Conservation (phyloP, 805 yeast species). For the Candida coquimbonensis region DNA sequence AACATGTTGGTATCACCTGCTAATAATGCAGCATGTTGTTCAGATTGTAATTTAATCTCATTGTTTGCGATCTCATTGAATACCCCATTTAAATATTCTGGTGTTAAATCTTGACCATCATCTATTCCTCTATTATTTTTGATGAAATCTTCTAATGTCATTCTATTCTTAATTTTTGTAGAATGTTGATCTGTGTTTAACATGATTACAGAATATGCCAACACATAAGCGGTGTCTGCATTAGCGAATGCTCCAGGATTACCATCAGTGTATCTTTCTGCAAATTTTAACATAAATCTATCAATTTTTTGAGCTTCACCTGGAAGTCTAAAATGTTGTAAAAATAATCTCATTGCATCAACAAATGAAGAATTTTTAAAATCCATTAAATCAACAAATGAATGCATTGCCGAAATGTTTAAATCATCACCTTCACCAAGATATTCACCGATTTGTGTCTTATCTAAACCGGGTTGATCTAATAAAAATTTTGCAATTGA, state of each 20-base stretch:
- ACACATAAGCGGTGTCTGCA: conserved; percentile 89
- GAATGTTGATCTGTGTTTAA: conserved; percentile 93
- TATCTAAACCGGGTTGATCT: conserved; percentile 71
- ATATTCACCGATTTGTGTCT: conserved; percentile 81
- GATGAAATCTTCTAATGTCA: conserved; percentile 84
- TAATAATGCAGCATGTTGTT: conserved; percentile 86
- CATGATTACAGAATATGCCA: conserved; percentile 88
- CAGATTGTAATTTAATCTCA: conserved; percentile 88
- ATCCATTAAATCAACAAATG: conserved; percentile 84
- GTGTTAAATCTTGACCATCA: conserved; percentile 79
- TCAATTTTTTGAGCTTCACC: conserved; percentile 99
- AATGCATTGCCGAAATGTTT: conserved; percentile 82
- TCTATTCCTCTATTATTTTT: conserved; percentile 88
- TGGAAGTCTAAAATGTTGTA: conserved; percentile 88
- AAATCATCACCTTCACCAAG: conserved; percentile 82
- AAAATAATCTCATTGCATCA: conserved; percentile 75
- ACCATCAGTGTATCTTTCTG: conserved; percentile 82
- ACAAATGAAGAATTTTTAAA: conserved; percentile 65
- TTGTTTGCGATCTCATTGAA: conserved; percentile 72
- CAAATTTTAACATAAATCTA: conserved; percentile 93
- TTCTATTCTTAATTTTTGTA: conserved; percentile 73
- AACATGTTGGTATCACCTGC: conserved; percentile 43
- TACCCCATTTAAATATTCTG: conserved; percentile 59
- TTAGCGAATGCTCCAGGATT: conserved; percentile 84
- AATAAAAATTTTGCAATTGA: conserved; percentile 72